Conservation (phyloP, 805 yeast genomes). For the Kuraishia cidri region DNA sequence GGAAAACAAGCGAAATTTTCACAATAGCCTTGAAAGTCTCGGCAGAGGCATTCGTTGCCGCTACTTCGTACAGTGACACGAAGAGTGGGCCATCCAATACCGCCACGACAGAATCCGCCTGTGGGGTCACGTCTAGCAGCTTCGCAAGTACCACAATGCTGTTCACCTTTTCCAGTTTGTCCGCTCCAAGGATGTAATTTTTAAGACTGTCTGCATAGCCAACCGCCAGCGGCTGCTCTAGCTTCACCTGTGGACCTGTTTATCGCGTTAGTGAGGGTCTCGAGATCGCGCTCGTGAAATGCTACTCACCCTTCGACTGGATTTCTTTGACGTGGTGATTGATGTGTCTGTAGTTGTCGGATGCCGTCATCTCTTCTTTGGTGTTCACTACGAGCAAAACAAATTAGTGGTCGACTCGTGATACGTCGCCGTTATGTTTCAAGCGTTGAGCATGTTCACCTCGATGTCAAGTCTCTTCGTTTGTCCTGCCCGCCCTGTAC, state of each 20-base stretch:
- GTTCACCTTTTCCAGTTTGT: slow-evolving; percentile 41
- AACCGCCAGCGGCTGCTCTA: slow-evolving; percentile 13
- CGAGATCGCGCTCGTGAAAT: not conserved
- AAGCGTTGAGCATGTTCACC: too few species aligned
- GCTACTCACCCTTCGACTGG: slow-evolving; percentile 5
- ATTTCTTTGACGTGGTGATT: slow-evolving; percentile 16
- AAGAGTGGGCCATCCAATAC: slow-evolving; percentile 18
- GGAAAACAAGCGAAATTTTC: slow-evolving; percentile 23
- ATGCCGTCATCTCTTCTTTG: not conserved
- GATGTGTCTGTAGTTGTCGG: slow-evolving; percentile 5
- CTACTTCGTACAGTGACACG: slow-evolving; percentile 10
- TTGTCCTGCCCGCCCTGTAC: too few species aligned
- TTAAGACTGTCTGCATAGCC: slow-evolving; percentile 18
- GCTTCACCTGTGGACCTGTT: slow-evolving; percentile 2
- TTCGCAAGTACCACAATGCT: slow-evolving; percentile 46
- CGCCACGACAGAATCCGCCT: slow-evolving; percentile 20
- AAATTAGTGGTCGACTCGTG: too few species aligned
- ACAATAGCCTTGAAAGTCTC: slow-evolving; percentile 15
- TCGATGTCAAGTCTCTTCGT: too few species aligned
- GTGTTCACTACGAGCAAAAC: too few species aligned
- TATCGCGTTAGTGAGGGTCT: not conserved
- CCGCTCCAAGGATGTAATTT: slow-evolving; percentile 32
- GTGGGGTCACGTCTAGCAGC: slow-evolving; percentile 36
- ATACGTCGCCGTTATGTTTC: too few species aligned
- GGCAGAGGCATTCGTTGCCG: slow-evolving; percentile 9